Evolutionary conservation across 1,284 basidiomycete genomes (phyloP), one percentile per base, ranked within the genome.

Genomic region (Ganoderma sinense): DNA sequence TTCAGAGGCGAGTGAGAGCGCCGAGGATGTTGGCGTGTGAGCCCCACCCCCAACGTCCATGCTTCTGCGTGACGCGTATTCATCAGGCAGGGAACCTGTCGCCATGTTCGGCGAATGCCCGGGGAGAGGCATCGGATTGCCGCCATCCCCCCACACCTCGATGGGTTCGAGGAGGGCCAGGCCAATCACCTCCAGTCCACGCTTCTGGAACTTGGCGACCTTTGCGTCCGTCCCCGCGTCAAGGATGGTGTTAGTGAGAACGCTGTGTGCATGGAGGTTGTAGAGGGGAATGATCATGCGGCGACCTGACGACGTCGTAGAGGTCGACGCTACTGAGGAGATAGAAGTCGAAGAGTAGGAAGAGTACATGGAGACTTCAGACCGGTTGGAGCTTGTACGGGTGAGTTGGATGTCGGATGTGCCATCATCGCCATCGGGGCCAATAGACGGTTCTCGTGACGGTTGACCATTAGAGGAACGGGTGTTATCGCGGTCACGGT

Each of bases 181-280:
- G 40, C 91, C 91, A 45, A 93, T 85, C 36, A 97, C 84, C 78
- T 97, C 96, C n/a, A 96, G 83, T 0, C 94, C 93, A 18, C 94
- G 90, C 76, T 92, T 95, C 72, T 88, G 85, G 79, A 98, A 98
- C 78, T 93, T 96, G 20, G 97, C 97, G 14, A 99, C 92, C 80
- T 95, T 96, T 39, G 94, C 94, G 74, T 99, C 97, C 0, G 97
- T 99, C 3, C 96, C 97, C 0, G 95, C 95, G 77, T 97, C 96
- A 40, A 95, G 90, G 68, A 98, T 92, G 39, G 92, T 91, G 71
- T 97, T 97, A 13, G 96, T 93, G 84, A 97, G 88, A 68, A 99
- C 95, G 74, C 95, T 95, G 82, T 99, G 97, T 2, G 93, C 94
- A 66, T 94, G 92, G 41, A 99, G 87, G 77, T 97, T 98, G 84